phyloP scores from a whole-genome alignment of 768 basidiomycete genomes.

The Mycena epipterygia region DNA sequence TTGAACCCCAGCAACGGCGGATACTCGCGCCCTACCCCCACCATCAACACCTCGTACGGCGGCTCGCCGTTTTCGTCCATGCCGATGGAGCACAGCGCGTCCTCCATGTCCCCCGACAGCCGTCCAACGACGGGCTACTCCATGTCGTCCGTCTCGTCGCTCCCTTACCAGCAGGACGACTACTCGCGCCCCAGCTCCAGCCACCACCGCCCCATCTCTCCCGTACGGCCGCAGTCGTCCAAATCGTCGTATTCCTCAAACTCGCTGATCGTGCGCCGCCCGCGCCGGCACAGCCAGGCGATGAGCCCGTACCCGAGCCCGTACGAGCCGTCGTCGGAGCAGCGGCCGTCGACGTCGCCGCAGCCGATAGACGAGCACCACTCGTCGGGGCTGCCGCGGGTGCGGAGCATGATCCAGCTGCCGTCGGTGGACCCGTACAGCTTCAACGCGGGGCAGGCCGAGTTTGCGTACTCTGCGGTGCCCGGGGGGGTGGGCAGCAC shows the following conservation, averaged over 20 bases:
- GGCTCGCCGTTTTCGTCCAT: slow-evolving; percentile 77
- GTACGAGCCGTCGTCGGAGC: slow-evolving; percentile 73
- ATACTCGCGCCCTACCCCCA: slow-evolving; percentile 71
- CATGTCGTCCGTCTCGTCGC: slow-evolving; percentile 83
- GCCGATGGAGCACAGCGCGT: slow-evolving; percentile 79
- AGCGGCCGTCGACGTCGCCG: slow-evolving; percentile 80
- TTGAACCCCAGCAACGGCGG: slow-evolving; percentile 78
- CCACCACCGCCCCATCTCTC: slow-evolving; percentile 80
- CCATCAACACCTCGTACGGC: slow-evolving; percentile 82
- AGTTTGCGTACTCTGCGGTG: slow-evolving; percentile 85
- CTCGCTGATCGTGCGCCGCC: slow-evolving; percentile 65
- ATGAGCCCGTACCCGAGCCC: slow-evolving; percentile 91
- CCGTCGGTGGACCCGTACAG: slow-evolving; percentile 78
- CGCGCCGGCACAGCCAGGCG: slow-evolving; percentile 86
- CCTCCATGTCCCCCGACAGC: slow-evolving; percentile 87
- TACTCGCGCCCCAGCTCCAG: slow-evolving; percentile 83
- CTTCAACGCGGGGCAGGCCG: slow-evolving; percentile 77
- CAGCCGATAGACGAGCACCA: slow-evolving; percentile 72
- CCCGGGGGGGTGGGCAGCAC: slow-evolving; percentile 60
- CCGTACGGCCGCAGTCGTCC: slow-evolving; percentile 77
- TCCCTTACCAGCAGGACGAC: slow-evolving; percentile 82
- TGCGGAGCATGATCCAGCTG: slow-evolving; percentile 87
- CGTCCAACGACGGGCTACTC: slow-evolving; percentile 90
- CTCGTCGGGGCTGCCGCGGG: slow-evolving; percentile 70
- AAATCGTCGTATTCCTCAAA: slow-evolving; percentile 75